Evolutionary conservation across 345 rosid genomes (phyloP).

Genomic region (Gossypium australe): DNA sequence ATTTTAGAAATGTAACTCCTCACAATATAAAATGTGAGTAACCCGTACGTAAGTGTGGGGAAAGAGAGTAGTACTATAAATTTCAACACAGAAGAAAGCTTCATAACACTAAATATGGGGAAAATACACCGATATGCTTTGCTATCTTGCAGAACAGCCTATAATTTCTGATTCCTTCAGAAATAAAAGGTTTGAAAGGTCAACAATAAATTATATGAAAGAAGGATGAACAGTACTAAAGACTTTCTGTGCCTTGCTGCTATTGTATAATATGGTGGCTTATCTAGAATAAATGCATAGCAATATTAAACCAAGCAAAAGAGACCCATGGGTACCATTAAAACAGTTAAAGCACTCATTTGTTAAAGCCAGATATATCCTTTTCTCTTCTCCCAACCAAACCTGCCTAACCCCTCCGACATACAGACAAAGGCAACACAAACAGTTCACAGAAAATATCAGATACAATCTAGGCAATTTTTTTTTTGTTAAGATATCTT

Average conservation of each 20-base stretch:
- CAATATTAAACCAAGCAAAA: neutral
- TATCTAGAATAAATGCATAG: neutral
- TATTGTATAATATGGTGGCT: neutral
- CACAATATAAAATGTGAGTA: neutral
- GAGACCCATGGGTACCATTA: neutral
- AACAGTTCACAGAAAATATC: neutral
- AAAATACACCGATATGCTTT: neutral
- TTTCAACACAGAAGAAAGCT: neutral
- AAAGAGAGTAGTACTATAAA: neutral
- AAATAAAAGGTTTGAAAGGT: neutral
- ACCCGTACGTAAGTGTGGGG: neutral
- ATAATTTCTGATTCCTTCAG: slow-evolving; percentile 1
- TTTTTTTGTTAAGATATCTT: neutral
- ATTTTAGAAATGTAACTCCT: neutral
- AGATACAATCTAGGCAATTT: neutral
- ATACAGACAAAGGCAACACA: neutral
- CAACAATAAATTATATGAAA: neutral
- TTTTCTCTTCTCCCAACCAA: neutral
- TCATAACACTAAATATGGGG: neutral
- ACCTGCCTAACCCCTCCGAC: neutral
- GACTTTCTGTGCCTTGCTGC: neutral
- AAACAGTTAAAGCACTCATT: neutral
- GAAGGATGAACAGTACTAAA: neutral
- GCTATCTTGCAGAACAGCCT: neutral
- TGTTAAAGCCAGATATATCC: neutral